phyloP scores from a whole-genome alignment of 1,139 yeast species.

The Saccharomyces hybrid region DNA sequence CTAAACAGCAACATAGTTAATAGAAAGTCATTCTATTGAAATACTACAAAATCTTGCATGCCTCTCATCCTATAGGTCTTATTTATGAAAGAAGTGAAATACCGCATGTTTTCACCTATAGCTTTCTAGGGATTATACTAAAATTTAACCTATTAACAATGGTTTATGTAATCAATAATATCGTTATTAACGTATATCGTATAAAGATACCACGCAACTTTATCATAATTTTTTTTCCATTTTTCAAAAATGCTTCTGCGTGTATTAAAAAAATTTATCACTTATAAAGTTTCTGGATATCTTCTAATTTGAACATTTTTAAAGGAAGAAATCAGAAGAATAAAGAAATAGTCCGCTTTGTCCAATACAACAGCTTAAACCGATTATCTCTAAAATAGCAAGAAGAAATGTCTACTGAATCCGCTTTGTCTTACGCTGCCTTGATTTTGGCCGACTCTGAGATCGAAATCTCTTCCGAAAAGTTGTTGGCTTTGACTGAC shows the following conservation, averaged over 20 bases:
- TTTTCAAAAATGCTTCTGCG: background rate
- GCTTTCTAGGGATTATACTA: too few relatives aligned
- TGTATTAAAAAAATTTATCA: conserved; percentile 1
- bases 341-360: conserved; percentile 63
- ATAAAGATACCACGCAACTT: conserved; percentile 7
- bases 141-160: too few relatives aligned
- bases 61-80: background rate
- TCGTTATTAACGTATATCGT: conserved; percentile 1
- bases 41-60: background rate
- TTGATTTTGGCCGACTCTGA: conserved; percentile 82
- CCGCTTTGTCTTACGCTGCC: conserved; percentile 84
- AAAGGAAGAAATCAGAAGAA: background rate
- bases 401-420: conserved; percentile 63
- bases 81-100: too few relatives aligned
- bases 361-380: conserved; percentile 38
- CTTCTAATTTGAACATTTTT: background rate
- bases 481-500: conserved; percentile 59
- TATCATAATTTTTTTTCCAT: background rate
- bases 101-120: too few relatives aligned
- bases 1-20: background rate
- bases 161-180: too few relatives aligned
- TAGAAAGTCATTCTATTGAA: background rate
- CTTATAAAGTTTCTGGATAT: background rate
- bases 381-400: conserved; percentile 44
- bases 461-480: conserved; percentile 69